Base-by-base conservation (phyloP, 495 filamentous ascomycete genomes). In the Amphirosellinia nigrospora region DNA sequence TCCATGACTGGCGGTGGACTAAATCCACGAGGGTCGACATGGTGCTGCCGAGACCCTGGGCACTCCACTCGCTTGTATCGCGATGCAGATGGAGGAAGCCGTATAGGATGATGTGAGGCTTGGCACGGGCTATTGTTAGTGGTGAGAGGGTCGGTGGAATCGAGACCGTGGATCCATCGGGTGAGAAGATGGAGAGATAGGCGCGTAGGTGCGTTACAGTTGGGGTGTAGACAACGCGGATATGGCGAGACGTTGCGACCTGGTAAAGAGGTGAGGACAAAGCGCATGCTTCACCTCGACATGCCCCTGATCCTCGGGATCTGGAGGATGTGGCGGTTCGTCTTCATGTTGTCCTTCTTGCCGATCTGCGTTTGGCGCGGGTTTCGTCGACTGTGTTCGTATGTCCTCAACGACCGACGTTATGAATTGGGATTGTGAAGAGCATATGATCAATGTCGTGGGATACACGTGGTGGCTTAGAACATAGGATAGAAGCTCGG, bases 11-110 rank as follows among this genome's bases (percentile, higher is more conserved):
- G n/a, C 84, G 77, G 34, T 71, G 70, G 1, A 90, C 89, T 9
- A 88, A 83, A 72, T 96, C 94, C 34, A 94, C 88, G 8, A 91
- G 80, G 28, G 79, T 78, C 13, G 94, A 87, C 19, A 92, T 82
- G 6, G 90, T 92, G 73, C 89, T 88, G 60, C 88, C 88, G 6
- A 97, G 78, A 0, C 93, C 94, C 77, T 97, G 94, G 0, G 90
- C 93, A 52, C 92, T 94, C 85, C 91, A 94, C 73, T 96, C 93
- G 66, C 88, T 87, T 5, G 92, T 94, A 34, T 84, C 79, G n/a
- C 83, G 83, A 79, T 97, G 94, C 43, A 93, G 77, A 36, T 82
- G 79, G 13, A 96, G 73, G 55, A 91, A 82, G 64, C 92, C 88
- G 69, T 92, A 87, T 13, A 94, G 78, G 15, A 89, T 83, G 16